Percentiles rank a stretch among this genome's conserved stretches.
Conservation (phyloP, 2,329 filamentous ascomycete genomes). For the Hirsutella thompsonii region DNA sequence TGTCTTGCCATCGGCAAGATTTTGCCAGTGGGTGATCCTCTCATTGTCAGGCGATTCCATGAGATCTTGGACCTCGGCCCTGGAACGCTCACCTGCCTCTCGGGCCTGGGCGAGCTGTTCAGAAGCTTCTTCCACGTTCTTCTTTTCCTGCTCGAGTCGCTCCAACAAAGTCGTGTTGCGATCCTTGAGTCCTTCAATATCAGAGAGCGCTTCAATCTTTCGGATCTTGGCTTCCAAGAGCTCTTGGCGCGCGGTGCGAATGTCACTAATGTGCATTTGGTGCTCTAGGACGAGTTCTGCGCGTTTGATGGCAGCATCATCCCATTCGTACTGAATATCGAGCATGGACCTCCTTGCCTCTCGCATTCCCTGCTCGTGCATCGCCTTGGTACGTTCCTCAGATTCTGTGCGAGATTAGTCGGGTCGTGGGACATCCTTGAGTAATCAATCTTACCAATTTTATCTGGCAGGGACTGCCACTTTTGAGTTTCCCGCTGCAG, state of each 20-base stretch:
- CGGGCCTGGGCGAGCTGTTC: slow-evolving; percentile 24
- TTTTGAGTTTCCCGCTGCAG: slow-evolving; percentile 53
- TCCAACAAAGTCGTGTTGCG: slow-evolving; percentile 49
- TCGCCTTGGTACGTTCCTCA: slow-evolving; percentile 19
- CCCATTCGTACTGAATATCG: slow-evolving; percentile 39
- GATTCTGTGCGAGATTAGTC: slow-evolving; percentile 17
- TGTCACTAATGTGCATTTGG: slow-evolving; percentile 45
- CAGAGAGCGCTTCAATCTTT: slow-evolving; percentile 70
- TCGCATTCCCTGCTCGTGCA: slow-evolving; percentile 17
- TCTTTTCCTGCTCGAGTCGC: slow-evolving; percentile 32
- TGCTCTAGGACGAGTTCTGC: slow-evolving; percentile 38
- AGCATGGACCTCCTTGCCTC: slow-evolving; percentile 25
- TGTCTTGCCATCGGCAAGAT: slow-evolving; percentile 34
- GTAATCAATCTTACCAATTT: slow-evolving; percentile 47
- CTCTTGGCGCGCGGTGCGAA: slow-evolving; percentile 49
- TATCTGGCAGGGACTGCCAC: slow-evolving; percentile 56
- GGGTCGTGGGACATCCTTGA: not conserved
- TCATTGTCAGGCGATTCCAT: slow-evolving; percentile 25
- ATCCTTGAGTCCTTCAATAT: slow-evolving; percentile 53
- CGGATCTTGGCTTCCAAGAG: slow-evolving; percentile 59
- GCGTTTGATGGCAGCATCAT: slow-evolving; percentile 42
- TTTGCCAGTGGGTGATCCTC: slow-evolving; percentile 25
- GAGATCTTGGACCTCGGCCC: slow-evolving; percentile 24
- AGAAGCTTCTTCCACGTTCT: slow-evolving; percentile 20
- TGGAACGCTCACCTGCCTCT: slow-evolving; percentile 18